Base-by-base conservation (phyloP, 306 rosid genomes). In the Trichosanthes truncata region DNA sequence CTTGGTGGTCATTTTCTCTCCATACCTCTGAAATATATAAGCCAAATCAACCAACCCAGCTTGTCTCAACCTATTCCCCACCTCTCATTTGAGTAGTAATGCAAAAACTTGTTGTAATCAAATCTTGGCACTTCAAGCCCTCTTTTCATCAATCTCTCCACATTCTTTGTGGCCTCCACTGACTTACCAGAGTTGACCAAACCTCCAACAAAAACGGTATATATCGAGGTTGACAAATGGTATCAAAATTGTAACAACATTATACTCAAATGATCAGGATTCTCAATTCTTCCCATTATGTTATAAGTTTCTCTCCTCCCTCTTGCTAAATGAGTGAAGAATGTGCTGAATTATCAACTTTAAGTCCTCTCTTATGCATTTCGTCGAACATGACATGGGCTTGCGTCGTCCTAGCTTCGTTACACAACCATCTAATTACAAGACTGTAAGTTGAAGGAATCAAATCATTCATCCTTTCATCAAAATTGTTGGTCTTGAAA, bases 51-150 rank as follows among this genome's bases (percentile, higher is more conserved):
- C 40, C 86, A 84, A 78, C 36, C 97, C 96, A 51, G 83, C 93
- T 83, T 90, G 93, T 77, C 96, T 91, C 82, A 92, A 53, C 85
- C 87, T 94, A 79, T 89, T 91, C 61, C 85, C 91, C 79, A 87
- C 86, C 81, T 87, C 97, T 85, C 96, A 76, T 87, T 94, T 2
- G 98, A 92, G 80, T 85, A 88, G 51, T 89, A 87, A 43, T 94
- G 84, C 89, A 92, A 85, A 81, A 94, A 94, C 53, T 87, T 87
- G 25, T 88, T 94, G 41, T 94, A 94, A 76, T 94, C 92, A 78
- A 92, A 94, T 76, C 93, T 94, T 12, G 94, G 98, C 15, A 94
- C 94, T 86, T 94, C 96, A 73, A 90, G 82, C 53, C 96, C 97
- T 77, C 89, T 84, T 52, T 87, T 77, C 82, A 84, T 79, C 60